phyloP scores from a whole-genome alignment of 1,284 basidiomycete species.

The Pyrrhoderma noxium region DNA sequence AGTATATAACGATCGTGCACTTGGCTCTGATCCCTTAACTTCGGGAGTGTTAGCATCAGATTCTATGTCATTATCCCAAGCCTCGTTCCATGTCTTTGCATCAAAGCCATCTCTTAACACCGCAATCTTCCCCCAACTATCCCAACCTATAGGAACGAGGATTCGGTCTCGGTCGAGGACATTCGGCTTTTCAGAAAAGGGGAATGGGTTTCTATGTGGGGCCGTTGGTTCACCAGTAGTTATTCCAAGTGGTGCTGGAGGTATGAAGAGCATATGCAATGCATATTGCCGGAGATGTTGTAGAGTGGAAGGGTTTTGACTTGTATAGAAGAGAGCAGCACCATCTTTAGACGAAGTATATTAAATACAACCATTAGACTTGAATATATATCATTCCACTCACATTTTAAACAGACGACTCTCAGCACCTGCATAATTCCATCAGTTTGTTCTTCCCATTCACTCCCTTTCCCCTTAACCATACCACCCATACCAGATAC shows the following conservation, averaged over 20 bases:
- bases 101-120: slow-evolving; percentile 91
- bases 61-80: slow-evolving; percentile 72
- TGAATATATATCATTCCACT: slow-evolving; percentile 28
- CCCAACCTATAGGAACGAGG: slow-evolving; percentile 93
- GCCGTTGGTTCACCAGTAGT: slow-evolving; percentile 42
- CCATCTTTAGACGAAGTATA: slow-evolving; percentile 55
- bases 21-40: slow-evolving; percentile 34
- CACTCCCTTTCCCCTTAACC: slow-evolving; percentile 79
- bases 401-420: slow-evolving; percentile 88
- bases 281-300: slow-evolving; percentile 80
- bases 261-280: slow-evolving; percentile 79
- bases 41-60: slow-evolving; percentile 28
- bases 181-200: slow-evolving; percentile 83
- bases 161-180: slow-evolving; percentile 89
- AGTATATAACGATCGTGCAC: slow-evolving; percentile 53
- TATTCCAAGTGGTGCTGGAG: slow-evolving; percentile 54
- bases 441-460: slow-evolving; percentile 95
- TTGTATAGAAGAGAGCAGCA: slow-evolving; percentile 88
- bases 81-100: slow-evolving; percentile 70
- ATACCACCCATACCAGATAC: slow-evolving; percentile 70
- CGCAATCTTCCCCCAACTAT: slow-evolving; percentile 93
- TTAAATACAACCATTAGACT: neutral
- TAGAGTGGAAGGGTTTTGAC: slow-evolving; percentile 74
- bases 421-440: slow-evolving; percentile 92
- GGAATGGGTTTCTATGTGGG: slow-evolving; percentile 68